Percentiles rank a stretch among this genome's conserved stretches.
Evolutionary conservation across 768 basidiomycete genomes (phyloP).

Genomic region (Leucocoprinus sp.): DNA sequence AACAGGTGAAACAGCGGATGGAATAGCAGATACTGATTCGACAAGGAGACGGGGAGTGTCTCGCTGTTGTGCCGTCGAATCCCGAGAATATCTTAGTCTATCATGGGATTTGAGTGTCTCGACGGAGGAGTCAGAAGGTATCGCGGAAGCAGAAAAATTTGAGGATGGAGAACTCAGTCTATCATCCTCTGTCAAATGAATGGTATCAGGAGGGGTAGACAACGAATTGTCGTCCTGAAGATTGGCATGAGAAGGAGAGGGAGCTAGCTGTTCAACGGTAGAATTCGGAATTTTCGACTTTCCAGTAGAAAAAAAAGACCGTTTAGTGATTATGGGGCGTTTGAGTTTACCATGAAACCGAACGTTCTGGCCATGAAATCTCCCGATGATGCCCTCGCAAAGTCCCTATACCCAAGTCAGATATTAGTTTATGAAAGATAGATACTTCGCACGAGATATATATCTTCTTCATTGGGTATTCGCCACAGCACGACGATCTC

Average conservation of each 20-base stretch:
- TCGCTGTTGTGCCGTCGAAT: no score
- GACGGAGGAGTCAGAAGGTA: background rate
- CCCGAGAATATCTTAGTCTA: no score
- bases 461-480: conserved; percentile 39
- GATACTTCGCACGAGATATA: conserved; percentile 45
- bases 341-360: conserved; percentile 70
- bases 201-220: background rate
- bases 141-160: conserved; percentile 10
- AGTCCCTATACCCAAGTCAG: conserved; percentile 46
- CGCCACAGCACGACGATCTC: conserved; percentile 76
- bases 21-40: conserved; percentile 2
- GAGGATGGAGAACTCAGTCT: conserved; percentile 1
- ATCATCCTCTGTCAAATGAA: background rate
- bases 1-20: conserved; percentile 1
- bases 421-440: background rate
- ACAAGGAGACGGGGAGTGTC: background rate
- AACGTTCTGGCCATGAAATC: conserved; percentile 57
- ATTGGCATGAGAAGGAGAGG: background rate
- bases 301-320: conserved; percentile 32
- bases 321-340: conserved; percentile 70
- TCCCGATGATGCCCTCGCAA: conserved; percentile 82
- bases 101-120: background rate
- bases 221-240: conserved; percentile 2
- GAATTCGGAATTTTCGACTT: conserved; percentile 7
- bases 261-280: conserved; percentile 5